Percentiles rank a stretch among this genome's conserved stretches.
Evolutionary conservation across 345 rosid genomes (phyloP).

Genomic region (Syzygium aqueum): DNA sequence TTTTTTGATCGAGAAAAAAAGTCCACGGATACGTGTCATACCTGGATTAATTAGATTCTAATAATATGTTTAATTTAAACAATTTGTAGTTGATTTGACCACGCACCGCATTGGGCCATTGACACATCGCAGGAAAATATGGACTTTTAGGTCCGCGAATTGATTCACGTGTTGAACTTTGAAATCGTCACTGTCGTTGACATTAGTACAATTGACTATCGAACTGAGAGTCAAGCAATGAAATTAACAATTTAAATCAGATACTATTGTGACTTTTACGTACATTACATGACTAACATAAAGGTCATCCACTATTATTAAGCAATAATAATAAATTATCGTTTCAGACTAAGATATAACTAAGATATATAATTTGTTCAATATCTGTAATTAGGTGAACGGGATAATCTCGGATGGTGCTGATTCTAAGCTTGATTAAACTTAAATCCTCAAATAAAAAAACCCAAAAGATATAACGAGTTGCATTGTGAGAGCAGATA

Average conservation of each 20-base stretch:
- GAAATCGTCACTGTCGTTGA: background rate
- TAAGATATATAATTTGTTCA: no score
- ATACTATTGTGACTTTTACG: background rate
- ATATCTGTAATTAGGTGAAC: background rate
- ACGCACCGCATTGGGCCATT: background rate
- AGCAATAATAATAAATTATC: background rate
- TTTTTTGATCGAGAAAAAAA: background rate
- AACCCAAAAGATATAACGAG: fast-evolving
- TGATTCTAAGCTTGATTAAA: background rate
- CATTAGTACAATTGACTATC: background rate
- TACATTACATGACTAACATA: background rate
- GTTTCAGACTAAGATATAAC: background rate
- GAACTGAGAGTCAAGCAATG: background rate
- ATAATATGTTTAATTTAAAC: background rate
- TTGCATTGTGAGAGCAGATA: background rate
- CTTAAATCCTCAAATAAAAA: background rate
- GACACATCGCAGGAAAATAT: background rate
- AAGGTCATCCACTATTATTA: background rate
- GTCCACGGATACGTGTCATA: background rate
- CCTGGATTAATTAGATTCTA: background rate
- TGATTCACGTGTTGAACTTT: background rate
- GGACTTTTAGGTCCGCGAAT: background rate
- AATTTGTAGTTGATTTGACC: background rate
- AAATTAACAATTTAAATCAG: background rate
- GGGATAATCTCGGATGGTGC: background rate